Percentiles rank a stretch among this genome's conserved stretches.
Conservation (phyloP, 768 basidiomycete species). For the Rhizopogon salebrosus region DNA sequence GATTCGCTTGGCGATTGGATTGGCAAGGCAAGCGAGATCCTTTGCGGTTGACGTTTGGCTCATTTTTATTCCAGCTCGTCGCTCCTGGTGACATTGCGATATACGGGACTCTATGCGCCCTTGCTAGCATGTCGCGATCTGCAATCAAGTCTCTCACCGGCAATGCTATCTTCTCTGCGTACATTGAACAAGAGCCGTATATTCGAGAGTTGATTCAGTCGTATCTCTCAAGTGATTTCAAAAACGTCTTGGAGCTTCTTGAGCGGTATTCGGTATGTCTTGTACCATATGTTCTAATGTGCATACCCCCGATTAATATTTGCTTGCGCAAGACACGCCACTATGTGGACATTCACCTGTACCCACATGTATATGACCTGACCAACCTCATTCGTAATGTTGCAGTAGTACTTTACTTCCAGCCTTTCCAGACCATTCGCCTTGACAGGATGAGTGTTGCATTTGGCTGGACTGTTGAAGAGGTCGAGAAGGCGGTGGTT, state of each 20-base stretch:
- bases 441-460: constrained; percentile 81
- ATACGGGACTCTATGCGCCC: constrained; percentile 78
- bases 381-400: constrained; percentile 67
- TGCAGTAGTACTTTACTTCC: constrained; percentile 84
- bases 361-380: constrained; percentile 59
- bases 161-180: constrained; percentile 65
- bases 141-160: constrained; percentile 68
- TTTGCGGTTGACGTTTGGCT: not conserved
- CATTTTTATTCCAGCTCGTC: constrained; percentile 47
- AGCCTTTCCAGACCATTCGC: constrained; percentile 81
- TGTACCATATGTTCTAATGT: not conserved
- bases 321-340: constrained; percentile 62
- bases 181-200: constrained; percentile 84
- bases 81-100: constrained; percentile 82
- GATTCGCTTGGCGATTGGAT: constrained; percentile 76
- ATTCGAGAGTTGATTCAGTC: constrained; percentile 81
- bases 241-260: constrained; percentile 71
- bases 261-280: constrained; percentile 59
- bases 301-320: not conserved
- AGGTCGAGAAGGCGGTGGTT: constrained; percentile 72
- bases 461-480: constrained; percentile 75
- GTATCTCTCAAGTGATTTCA: constrained; percentile 86
- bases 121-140: constrained; percentile 69
- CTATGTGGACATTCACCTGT: constrained; percentile 71
- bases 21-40: constrained; percentile 46